phyloP scores from a whole-genome alignment of 2,329 filamentous ascomycete species.

The Colletotrichum acutatum region DNA sequence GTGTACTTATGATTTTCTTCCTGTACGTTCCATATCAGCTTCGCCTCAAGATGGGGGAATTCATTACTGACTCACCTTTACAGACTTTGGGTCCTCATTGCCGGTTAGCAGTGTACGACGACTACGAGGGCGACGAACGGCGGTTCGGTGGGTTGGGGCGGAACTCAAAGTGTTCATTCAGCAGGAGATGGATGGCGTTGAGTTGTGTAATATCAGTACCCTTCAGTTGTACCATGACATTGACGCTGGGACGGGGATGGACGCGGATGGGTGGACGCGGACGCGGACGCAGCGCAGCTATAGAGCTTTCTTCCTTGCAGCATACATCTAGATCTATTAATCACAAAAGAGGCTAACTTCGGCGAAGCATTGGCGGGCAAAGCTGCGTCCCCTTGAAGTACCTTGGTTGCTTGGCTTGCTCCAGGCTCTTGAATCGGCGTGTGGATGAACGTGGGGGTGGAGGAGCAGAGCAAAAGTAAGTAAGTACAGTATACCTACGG shows the following conservation, averaged over 20 bases:
- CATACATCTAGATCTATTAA: slow-evolving; percentile 33
- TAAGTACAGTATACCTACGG: not conserved
- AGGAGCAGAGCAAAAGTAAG: not conserved
- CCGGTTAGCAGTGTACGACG: slow-evolving; percentile 51
- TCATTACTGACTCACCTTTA: slow-evolving; percentile 12
- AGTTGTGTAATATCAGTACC: slow-evolving; percentile 33
- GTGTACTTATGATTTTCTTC: slow-evolving; percentile 95
- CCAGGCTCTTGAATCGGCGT: too few species aligned
- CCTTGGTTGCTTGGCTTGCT: not conserved
- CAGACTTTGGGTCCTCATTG: slow-evolving; percentile 75
- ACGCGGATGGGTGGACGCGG: not conserved
- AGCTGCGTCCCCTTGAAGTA: not conserved
- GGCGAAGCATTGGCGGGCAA: slow-evolving; percentile 11
- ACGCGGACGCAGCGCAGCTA: slow-evolving; percentile 11
- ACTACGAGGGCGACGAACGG: not conserved
- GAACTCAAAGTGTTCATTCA: not conserved
- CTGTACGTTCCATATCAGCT: slow-evolving; percentile 57
- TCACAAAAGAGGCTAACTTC: slow-evolving; percentile 28
- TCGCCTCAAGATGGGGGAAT: slow-evolving; percentile 33
- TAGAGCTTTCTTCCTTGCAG: slow-evolving; percentile 31
- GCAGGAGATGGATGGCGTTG: slow-evolving; percentile 15
- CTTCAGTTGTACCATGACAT: slow-evolving; percentile 29
- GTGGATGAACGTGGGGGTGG: not conserved
- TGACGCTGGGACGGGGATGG: slow-evolving; percentile 7
- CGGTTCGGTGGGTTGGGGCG: not conserved